Percentiles rank a stretch among this genome's conserved stretches.
These are phyloP conservation scores for Phytopythium boreale DNA, from an alignment of 352 stramenopile genomes.

Conservation along the genomic window DNA sequence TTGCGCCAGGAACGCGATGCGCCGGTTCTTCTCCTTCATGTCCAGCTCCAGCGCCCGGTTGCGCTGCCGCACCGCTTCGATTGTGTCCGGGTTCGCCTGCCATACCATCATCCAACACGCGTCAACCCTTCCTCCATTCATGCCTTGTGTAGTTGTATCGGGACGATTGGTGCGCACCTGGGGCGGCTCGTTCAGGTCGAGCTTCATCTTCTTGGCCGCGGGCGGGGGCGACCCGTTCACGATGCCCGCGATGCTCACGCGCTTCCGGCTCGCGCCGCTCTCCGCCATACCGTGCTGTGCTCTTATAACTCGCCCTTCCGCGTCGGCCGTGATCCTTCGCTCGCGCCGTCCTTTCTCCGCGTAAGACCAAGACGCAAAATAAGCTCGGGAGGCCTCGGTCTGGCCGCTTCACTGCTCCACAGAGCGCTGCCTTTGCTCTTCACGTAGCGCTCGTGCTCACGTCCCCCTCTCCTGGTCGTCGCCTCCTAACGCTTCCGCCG, in stretches of 20 bases:
- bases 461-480: background rate
- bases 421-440: background rate
- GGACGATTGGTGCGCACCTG: slow-evolving; percentile 22
- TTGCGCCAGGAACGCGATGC: slow-evolving; percentile 55
- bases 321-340: background rate
- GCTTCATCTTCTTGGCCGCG: slow-evolving; percentile 58
- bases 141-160: background rate
- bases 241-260: slow-evolving; percentile 12
- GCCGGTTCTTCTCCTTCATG: slow-evolving; percentile 80
- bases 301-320: background rate
- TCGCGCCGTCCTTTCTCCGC: background rate
- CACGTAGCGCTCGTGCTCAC: background rate
- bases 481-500: background rate
- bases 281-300: slow-evolving; percentile 18
- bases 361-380: background rate
- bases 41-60: slow-evolving; percentile 77
- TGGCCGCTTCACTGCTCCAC: background rate
- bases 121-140: background rate
- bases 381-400: background rate
- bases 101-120: background rate
- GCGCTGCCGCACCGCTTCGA: slow-evolving; percentile 67
- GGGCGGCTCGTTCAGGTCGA: slow-evolving; percentile 54
- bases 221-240: slow-evolving; percentile 7
- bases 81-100: slow-evolving; percentile 70
- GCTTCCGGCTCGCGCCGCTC: slow-evolving; percentile 24